A percentile compares a stretch with the other conserved stretches of the same genome.
These are phyloP conservation scores for Closterium sp. DNA, from an alignment of 139 green algal species.

Conservation along the genomic window DNA sequence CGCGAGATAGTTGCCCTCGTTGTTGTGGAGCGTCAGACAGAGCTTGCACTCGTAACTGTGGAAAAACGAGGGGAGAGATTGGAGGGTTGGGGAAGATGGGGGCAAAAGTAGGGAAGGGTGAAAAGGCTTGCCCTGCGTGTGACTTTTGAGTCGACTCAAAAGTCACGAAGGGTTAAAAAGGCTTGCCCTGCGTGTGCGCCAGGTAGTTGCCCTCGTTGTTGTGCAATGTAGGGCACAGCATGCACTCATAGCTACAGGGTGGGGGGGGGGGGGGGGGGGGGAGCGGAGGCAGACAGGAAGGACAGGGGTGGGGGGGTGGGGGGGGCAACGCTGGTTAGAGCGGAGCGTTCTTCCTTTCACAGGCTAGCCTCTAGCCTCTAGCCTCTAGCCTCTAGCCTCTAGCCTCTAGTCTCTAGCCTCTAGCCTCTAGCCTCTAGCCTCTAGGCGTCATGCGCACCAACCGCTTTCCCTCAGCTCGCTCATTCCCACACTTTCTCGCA, in stretches of 20 bases:
- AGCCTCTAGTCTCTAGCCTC: no score
- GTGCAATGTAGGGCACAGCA: conserved; percentile 95
- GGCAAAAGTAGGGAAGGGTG: no score
- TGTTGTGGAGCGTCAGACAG: conserved; percentile 97
- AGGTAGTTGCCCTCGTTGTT: conserved; percentile 99
- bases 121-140: no score
- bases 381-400: no score
- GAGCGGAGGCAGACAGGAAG: background rate
- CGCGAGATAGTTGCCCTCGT: conserved; percentile 98
- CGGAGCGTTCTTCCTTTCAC: conserved; percentile 50
- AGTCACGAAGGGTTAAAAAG: background rate
- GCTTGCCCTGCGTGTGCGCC: conserved; percentile 95
- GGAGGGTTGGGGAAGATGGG: no score
- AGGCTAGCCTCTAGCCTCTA: no score
- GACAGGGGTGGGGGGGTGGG: conserved; percentile 97
- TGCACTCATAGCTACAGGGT: conserved; percentile 86
- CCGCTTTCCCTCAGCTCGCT: background rate
- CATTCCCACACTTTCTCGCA: no score
- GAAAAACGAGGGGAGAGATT: background rate
- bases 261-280: background rate
- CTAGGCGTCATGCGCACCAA: no score
- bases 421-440: no score
- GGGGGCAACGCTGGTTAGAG: conserved; percentile 93
- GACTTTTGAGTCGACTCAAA: no score
- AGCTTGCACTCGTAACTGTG: conserved; percentile 94